phyloP scores from a whole-genome alignment of 179 eudicot species.

The Beta macrorhiza region DNA sequence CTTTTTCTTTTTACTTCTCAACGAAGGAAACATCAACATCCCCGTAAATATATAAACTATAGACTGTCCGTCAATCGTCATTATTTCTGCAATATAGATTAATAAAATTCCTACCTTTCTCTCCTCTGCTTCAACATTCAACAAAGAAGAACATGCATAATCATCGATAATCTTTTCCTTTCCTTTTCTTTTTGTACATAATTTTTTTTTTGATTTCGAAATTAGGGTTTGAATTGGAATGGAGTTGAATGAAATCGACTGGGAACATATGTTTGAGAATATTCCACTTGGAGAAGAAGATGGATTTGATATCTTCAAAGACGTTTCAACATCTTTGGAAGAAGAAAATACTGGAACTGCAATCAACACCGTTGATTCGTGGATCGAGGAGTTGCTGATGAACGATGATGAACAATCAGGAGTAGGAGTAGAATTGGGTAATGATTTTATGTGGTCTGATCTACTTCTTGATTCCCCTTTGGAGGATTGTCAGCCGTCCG shows the following conservation, averaged over 20 bases:
- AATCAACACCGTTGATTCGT: slow-evolving; percentile 10
- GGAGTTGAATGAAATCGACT: slow-evolving; percentile 18
- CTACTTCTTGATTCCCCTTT: slow-evolving; percentile 35
- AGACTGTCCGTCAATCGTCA: not conserved
- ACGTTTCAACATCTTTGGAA: not conserved
- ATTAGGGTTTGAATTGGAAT: slow-evolving; percentile 13
- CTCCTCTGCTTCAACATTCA: not conserved
- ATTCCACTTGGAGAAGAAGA: slow-evolving; percentile 1
- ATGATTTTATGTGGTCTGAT: slow-evolving; percentile 30
- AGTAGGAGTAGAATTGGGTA: not conserved
- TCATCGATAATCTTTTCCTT: not conserved
- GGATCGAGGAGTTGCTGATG: slow-evolving; percentile 53
- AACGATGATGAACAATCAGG: slow-evolving; percentile 35
- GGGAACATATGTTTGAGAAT: slow-evolving; percentile 29
- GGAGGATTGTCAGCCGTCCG: slow-evolving; percentile 18
- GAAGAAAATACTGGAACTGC: not conserved
- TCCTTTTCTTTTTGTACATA: slow-evolving; percentile 8
- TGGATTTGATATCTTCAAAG: slow-evolving; percentile 20
- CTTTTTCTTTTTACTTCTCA: slow-evolving; percentile 8
- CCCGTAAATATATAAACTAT: not conserved
- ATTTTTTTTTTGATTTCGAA: not conserved
- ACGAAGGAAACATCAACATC: slow-evolving; percentile 1
- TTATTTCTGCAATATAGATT: not conserved
- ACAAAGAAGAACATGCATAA: not conserved
- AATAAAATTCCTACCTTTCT: not conserved